Conservation (phyloP, 2,329 filamentous ascomycete species). For the Microsporum canis region DNA sequence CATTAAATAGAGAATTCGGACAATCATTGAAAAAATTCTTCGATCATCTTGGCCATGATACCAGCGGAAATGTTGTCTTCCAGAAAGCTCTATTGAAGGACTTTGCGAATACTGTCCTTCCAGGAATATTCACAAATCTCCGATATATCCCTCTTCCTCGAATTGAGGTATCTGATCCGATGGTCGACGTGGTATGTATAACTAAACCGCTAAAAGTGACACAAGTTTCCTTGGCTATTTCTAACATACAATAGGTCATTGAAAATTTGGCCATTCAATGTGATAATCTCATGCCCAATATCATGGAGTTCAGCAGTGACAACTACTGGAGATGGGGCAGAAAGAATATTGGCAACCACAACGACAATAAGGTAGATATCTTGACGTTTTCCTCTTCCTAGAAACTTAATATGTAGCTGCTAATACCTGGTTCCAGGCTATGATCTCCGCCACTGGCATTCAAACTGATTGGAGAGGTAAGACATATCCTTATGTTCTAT, state of each 20-base stretch:
- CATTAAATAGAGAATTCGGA: constrained; percentile 72
- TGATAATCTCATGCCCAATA: constrained; percentile 92
- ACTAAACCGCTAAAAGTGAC: neutral
- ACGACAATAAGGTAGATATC: constrained; percentile 54
- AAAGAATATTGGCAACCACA: constrained; percentile 71
- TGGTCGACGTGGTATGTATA: constrained; percentile 56
- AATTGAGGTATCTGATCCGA: constrained; percentile 78
- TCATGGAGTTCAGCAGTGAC: constrained; percentile 76
- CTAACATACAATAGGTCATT: constrained; percentile 42
- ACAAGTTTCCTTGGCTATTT: neutral
- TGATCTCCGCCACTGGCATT: constrained; percentile 75
- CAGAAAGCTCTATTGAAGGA: constrained; percentile 92
- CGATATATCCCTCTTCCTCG: constrained; percentile 87
- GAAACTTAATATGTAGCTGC: neutral
- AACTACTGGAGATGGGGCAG: constrained; percentile 94
- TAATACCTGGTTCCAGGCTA: constrained; percentile 35
- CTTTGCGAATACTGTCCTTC: constrained; percentile 73
- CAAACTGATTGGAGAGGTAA: constrained; percentile 69
- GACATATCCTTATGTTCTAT: neutral
- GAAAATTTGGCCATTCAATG: constrained; percentile 94
- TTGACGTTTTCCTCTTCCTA: neutral
- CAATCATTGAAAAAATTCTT: constrained; percentile 72
- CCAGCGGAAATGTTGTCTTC: constrained; percentile 72
- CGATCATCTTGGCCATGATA: constrained; percentile 76
- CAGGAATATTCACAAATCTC: constrained; percentile 67